Evolutionary conservation across 331 rosid species (phyloP).

Genomic region (Malus hybrid): DNA sequence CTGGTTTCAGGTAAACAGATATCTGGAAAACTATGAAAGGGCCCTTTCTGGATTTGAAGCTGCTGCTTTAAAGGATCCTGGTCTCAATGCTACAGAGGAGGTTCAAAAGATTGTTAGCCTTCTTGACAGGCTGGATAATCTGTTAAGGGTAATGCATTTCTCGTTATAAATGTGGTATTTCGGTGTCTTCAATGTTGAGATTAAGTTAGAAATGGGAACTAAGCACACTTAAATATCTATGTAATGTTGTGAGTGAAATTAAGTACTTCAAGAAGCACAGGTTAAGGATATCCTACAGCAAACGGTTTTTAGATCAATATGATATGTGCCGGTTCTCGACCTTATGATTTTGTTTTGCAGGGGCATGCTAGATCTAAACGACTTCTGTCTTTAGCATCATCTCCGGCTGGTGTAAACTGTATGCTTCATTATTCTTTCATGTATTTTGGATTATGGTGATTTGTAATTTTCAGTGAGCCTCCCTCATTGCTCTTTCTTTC

Average conservation of each 20-base stretch:
- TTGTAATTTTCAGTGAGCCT: constrained; percentile 10
- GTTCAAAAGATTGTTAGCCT: constrained; percentile 73
- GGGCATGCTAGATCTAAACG: constrained; percentile 53
- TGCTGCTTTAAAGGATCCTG: constrained; percentile 88
- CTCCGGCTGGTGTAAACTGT: constrained; percentile 52
- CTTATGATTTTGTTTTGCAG: background rate
- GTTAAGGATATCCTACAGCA: too few relatives aligned
- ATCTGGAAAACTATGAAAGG: constrained; percentile 87
- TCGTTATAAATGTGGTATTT: background rate
- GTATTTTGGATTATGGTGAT: constrained; percentile 3
- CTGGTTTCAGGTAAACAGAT: constrained; percentile 57
- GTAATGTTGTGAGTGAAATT: too few relatives aligned
- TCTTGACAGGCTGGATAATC: constrained; percentile 71
- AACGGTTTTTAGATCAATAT: too few relatives aligned
- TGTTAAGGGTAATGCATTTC: constrained; percentile 54
- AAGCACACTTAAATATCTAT: too few relatives aligned
- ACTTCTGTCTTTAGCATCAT: constrained; percentile 48
- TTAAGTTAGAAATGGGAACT: too few relatives aligned
- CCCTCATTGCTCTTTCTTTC: background rate
- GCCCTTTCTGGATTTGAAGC: constrained; percentile 95
- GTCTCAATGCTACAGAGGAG: constrained; percentile 70
- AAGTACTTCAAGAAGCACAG: too few relatives aligned
- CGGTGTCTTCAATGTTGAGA: background rate
- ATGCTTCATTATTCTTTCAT: constrained; percentile 27
- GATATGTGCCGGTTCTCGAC: background rate